Evolutionary conservation across 2,329 filamentous ascomycete species (phyloP).

Genomic region (Cadophora sp.): DNA sequence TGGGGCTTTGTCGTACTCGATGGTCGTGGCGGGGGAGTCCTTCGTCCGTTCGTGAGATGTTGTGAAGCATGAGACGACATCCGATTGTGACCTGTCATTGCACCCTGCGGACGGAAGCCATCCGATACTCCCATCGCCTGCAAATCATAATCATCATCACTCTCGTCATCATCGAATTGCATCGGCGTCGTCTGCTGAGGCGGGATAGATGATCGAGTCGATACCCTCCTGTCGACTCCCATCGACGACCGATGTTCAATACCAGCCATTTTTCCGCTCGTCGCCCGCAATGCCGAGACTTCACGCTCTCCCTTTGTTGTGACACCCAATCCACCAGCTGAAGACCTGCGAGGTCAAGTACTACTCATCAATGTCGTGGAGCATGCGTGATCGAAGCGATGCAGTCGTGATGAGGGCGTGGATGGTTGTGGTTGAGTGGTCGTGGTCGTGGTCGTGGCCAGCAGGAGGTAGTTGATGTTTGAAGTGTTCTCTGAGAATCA

Average conservation of each 20-base stretch:
- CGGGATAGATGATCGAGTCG: constrained; percentile 48
- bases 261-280: constrained; percentile 29
- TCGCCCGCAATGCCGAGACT: constrained; percentile 26
- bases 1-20: constrained; percentile 64
- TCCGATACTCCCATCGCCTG: constrained; percentile 59
- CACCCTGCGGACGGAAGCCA: constrained; percentile 53
- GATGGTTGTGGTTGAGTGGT: constrained; percentile 2
- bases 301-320: constrained; percentile 13
- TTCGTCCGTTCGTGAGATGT: constrained; percentile 35
- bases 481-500: background rate
- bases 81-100: constrained; percentile 30
- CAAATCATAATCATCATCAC: constrained; percentile 58
- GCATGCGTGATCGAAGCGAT: constrained; percentile 10
- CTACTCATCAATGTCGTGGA: constrained; percentile 28
- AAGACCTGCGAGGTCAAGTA: constrained; percentile 20
- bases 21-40: constrained; percentile 48
- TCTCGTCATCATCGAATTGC: constrained; percentile 46
- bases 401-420: constrained; percentile 18
- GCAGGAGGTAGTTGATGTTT: constrained; percentile 6
- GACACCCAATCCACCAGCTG: constrained; percentile 28
- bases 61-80: constrained; percentile 34
- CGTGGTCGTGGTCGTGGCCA: background rate
- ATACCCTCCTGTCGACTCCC: constrained; percentile 51
- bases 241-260: constrained; percentile 35
- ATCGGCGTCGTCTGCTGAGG: constrained; percentile 5